Base-by-base conservation (phyloP, 108 stramenopile genomes). In the Nannochloropsis gaditana region DNA sequence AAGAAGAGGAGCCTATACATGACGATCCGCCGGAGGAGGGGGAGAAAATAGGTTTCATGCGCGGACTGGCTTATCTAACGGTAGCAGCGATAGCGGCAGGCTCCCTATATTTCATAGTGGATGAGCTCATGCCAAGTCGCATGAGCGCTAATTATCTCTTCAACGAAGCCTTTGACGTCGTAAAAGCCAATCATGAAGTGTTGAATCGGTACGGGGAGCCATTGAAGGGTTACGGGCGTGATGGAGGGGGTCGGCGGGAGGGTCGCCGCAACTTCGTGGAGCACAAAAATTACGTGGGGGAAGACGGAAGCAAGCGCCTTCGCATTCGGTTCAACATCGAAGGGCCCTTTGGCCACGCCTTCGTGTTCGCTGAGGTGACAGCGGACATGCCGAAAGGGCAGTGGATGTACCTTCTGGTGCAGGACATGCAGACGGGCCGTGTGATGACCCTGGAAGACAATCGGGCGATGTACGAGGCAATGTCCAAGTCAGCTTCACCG, bases 211-310 rank as follows among this genome's bases (percentile, higher is more conserved):
- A 94, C 88, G 97, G 97, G 17, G 93, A 94, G 9, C 83, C 87
- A 0, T 84, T 98, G 86, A 96, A 96, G 87, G 95, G 90, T n/a
- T 98, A 96, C 89, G 97, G 97, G 6, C 90, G 95, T 44, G 97
- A 96, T 93, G 93, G 94, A 84, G 95, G 95, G 83, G 95, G 95
- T 9, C 94, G 94, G 86, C 95, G 95, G 10, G 97, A 96, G 88
- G 97, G 97, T 41, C 93, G 97, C 10, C 92, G 97, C 10, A 96
- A 96, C 87, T 96, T 96, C 86, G 93, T 98, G 45, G 96, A 98
- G 86, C 95, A 96, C 89, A 95, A 95, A 43, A 91, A 96, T 82
- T 96, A 96, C 89, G 89, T 86, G 11, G 86, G 87, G 50, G 94
- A 95, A 11, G 97, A 97, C 91, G 95, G 94, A 45, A 91, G 93